Percentiles rank a stretch among this genome's conserved stretches.
These are phyloP conservation scores for Euphorbia pulcherrima DNA, from an alignment of 345 rosid species.

Conservation along the genomic window DNA sequence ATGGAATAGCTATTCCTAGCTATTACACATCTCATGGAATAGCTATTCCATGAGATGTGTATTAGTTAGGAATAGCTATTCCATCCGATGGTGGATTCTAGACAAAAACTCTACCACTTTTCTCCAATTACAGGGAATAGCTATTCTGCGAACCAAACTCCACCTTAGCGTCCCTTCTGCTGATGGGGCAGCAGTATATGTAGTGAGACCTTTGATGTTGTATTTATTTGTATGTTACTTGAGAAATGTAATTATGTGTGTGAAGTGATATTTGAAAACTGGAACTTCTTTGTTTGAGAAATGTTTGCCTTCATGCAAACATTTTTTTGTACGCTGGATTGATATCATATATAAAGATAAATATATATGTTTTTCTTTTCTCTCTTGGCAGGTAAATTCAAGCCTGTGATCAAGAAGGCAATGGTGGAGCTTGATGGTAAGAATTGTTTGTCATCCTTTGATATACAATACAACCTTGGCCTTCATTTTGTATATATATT, in stretches of 20 bases:
- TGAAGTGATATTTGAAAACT: neutral
- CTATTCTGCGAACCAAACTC: too few relatives aligned
- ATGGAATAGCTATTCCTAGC: too few relatives aligned
- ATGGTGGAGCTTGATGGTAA: constrained; percentile 97
- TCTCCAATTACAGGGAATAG: too few relatives aligned
- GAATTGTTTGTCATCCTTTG: neutral
- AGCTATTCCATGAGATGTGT: too few relatives aligned
- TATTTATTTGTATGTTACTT: neutral
- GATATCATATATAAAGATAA: too few relatives aligned
- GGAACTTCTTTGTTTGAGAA: neutral
- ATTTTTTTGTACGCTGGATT: neutral
- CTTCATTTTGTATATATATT: neutral
- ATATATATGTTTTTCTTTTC: neutral
- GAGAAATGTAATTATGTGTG: neutral
- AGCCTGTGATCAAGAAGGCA: constrained; percentile 99
- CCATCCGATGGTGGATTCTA: too few relatives aligned
- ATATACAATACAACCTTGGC: neutral
- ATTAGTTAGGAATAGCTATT: too few relatives aligned
- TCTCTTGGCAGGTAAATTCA: constrained; percentile 60
- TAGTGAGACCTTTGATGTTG: neutral
- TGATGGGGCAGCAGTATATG: neutral
- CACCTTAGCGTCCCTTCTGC: neutral
- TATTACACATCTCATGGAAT: too few relatives aligned
- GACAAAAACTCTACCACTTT: too few relatives aligned
- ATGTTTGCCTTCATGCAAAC: neutral